phyloP scores from a whole-genome alignment of 2,329 filamentous ascomycete genomes.

The Penicillium corylophilum region DNA sequence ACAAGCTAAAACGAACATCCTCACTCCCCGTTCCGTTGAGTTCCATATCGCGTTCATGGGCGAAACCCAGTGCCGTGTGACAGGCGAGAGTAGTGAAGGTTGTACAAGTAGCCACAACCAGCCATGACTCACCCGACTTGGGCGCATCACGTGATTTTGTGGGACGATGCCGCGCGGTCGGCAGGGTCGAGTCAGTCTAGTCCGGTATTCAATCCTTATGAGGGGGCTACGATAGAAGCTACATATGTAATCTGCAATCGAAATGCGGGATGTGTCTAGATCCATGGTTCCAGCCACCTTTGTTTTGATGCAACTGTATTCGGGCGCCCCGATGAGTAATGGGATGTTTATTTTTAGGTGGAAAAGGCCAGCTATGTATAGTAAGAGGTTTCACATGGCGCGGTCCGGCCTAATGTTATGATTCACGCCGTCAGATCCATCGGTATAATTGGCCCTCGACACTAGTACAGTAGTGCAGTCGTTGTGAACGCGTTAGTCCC shows the following conservation, averaged over 20 bases:
- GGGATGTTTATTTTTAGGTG: constrained; percentile 6
- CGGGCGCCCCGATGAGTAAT: background rate
- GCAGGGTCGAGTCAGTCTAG: background rate
- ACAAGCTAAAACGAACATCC: background rate
- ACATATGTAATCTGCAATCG: background rate
- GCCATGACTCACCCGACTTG: constrained; percentile 2
- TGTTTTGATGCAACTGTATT: background rate
- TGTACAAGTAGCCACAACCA: background rate
- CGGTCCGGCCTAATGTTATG: constrained; percentile 1
- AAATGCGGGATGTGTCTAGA: too few species aligned
- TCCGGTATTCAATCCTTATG: background rate
- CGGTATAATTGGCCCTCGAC: background rate
- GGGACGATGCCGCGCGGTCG: background rate
- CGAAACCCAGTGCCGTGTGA: constrained; percentile 15
- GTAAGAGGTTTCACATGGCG: constrained; percentile 15
- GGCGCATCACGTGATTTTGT: background rate
- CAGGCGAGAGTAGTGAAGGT: background rate
- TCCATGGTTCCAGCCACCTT: background rate
- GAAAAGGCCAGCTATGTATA: constrained; percentile 1
- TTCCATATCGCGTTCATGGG: background rate
- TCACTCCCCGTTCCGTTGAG: background rate
- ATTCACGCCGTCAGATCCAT: background rate
- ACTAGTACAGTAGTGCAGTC: background rate
- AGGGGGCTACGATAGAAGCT: background rate
- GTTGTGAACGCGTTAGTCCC: background rate